Conservation (phyloP, 495 filamentous ascomycete genomes). For the Xylaria telfairii region DNA sequence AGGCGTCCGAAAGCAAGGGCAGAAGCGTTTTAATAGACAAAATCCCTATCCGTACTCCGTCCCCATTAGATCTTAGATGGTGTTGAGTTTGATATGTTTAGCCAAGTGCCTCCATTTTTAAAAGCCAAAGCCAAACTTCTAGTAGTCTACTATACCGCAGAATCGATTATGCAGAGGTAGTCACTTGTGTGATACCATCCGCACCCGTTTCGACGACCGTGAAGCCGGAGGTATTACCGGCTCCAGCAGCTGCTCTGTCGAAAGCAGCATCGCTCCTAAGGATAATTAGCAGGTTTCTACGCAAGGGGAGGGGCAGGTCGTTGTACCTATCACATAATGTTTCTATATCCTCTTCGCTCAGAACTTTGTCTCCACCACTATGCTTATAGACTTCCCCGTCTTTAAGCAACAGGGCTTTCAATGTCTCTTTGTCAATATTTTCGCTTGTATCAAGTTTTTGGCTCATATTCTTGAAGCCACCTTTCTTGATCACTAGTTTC, state of each 20-base stretch:
- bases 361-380: conserved; percentile 62
- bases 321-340: conserved; percentile 70
- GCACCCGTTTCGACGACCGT: conserved; percentile 69
- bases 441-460: conserved; percentile 60
- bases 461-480: conserved; percentile 69
- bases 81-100: conserved; percentile 12
- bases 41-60: not conserved
- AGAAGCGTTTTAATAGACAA: not conserved
- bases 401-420: conserved; percentile 65
- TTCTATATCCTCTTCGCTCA: conserved; percentile 78
- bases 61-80: not conserved
- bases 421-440: conserved; percentile 61
- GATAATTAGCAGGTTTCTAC: conserved; percentile 15
- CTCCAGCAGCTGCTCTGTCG: conserved; percentile 73
- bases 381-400: conserved; percentile 69
- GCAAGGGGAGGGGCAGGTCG: not conserved
- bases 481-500: conserved; percentile 94
- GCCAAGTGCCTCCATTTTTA: conserved; percentile 2
- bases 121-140: not conserved
- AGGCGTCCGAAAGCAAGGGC: conserved; percentile 18
- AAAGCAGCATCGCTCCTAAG: conserved; percentile 82
- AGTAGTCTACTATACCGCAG: not conserved
- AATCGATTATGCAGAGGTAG: conserved; percentile 10
- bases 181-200: conserved; percentile 49
- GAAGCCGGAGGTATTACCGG: conserved; percentile 67